Evolutionary conservation across 2,329 filamentous ascomycete genomes (phyloP).

Genomic region (Trichoderma sp.): DNA sequence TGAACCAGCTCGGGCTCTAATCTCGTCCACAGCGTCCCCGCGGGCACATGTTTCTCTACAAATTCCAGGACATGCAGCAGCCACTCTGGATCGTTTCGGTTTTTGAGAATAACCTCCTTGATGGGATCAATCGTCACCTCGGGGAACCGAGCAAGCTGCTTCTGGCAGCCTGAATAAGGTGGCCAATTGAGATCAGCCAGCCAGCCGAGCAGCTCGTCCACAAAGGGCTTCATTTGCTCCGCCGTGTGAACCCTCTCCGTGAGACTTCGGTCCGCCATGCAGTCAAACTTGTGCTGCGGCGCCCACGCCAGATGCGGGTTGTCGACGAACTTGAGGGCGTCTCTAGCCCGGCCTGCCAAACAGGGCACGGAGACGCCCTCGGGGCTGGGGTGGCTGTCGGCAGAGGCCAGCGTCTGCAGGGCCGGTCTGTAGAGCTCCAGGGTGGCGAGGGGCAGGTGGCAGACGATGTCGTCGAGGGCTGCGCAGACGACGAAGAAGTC

Average conservation of each 20-base stretch:
- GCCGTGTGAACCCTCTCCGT: slow-evolving; percentile 9
- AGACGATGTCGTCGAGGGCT: not conserved
- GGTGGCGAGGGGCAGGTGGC: slow-evolving; percentile 12
- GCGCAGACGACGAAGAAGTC: slow-evolving; percentile 12
- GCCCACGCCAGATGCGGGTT: slow-evolving; percentile 17
- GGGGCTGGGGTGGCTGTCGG: not conserved
- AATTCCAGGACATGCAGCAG: slow-evolving; percentile 15
- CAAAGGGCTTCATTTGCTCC: slow-evolving; percentile 19
- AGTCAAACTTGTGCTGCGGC: slow-evolving; percentile 24
- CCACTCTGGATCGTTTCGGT: slow-evolving; percentile 20
- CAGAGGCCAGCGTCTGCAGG: slow-evolving; percentile 1
- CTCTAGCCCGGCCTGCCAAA: not conserved
- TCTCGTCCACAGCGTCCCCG: slow-evolving; percentile 8
- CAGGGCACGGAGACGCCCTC: not conserved
- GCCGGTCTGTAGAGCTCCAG: slow-evolving; percentile 1
- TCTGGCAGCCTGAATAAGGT: not conserved
- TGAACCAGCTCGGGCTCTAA: slow-evolving; percentile 6
- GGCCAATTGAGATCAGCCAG: slow-evolving; percentile 26
- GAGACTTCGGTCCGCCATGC: slow-evolving; percentile 12
- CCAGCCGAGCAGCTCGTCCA: slow-evolving; percentile 17
- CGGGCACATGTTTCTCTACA: slow-evolving; percentile 11
- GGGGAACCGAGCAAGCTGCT: slow-evolving; percentile 26
- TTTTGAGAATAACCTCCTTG: not conserved
- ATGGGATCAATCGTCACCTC: slow-evolving; percentile 22
- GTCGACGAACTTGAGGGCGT: slow-evolving; percentile 23